Base-by-base conservation (phyloP, 805 yeast genomes). In the Ogataea trehaloabstinens region DNA sequence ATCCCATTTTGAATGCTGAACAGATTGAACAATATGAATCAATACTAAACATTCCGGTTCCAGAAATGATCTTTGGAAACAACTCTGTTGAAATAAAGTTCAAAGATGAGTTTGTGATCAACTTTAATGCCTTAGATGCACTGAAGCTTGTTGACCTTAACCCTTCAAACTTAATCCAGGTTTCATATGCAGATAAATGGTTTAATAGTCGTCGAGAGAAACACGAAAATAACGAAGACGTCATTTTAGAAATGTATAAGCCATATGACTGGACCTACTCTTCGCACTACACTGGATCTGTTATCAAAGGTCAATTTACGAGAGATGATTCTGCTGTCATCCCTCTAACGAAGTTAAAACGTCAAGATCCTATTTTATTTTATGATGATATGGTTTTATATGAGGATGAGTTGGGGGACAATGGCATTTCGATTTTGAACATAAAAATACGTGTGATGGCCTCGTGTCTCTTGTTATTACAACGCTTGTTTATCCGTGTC, bases 191-290 rank as follows among this genome's bases (percentile, higher is more conserved):
- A 4, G 71, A 85, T 40, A 86, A 84, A 46, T 93, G 98, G 98
- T 67, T 74, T 37, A 59, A 64, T 16, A 61, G 67, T 8, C 64
- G 71, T 51, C 57, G 58, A 35, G 49, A 56, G 29, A 63, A 60
- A 35, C 64, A 61, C 24, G 49, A 63, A 19, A 45, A 53, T 34
- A 55, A 51, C 30, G 58, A 56, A 10, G 59, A 57, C 10, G 68
- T 19, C 68, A 71, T 56, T 60, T 72, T 55, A 71, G 76, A 83
- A 32, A 76, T 83, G 24, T 77, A 82, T 35, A 83, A 84, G 51
- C 93, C 96, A 2, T 93, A 79, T 58, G 99, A 93, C 66, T 93
- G 99, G 99, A 91, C 99, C 0, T 93, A 93, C 58, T 76, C 96
- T 0, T 80, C 95, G 0, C 62, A 70, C 33, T 93, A 91, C 59